Evolutionary conservation across 2,329 filamentous ascomycete species (phyloP).

Genomic region (Teratosphaeria destructans): DNA sequence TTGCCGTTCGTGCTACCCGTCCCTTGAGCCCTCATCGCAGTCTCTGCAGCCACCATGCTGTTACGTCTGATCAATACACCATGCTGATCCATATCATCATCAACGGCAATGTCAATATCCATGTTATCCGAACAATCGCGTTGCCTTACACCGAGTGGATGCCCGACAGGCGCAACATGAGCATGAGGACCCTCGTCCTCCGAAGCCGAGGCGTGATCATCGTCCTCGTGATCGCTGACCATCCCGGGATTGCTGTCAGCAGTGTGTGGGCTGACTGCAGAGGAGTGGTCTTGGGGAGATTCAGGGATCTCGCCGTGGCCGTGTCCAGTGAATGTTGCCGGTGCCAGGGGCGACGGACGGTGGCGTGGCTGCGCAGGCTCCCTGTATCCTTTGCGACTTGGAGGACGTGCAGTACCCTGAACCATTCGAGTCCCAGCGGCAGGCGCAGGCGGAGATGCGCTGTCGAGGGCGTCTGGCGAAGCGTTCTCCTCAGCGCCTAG

Average conservation of each 20-base stretch:
- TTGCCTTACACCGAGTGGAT: slow-evolving; percentile 14
- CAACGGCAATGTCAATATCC: slow-evolving; percentile 26
- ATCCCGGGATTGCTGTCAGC: slow-evolving; percentile 40
- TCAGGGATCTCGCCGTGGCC: slow-evolving; percentile 16
- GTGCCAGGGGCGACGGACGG: slow-evolving; percentile 23
- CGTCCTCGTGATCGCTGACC: slow-evolving; percentile 42
- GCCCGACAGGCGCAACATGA: slow-evolving; percentile 10
- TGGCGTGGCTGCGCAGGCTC: slow-evolving; percentile 15
- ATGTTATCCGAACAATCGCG: slow-evolving; percentile 20
- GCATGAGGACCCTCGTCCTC: slow-evolving; percentile 20
- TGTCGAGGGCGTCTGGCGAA: slow-evolving; percentile 6
- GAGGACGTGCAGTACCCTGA: slow-evolving; percentile 4
- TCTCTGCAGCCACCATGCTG: slow-evolving; percentile 19
- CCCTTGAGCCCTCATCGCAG: slow-evolving; percentile 9
- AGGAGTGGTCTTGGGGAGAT: slow-evolving; percentile 18
- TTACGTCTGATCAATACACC: slow-evolving; percentile 25
- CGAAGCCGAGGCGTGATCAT: slow-evolving; percentile 16
- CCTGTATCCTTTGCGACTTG: slow-evolving; percentile 9
- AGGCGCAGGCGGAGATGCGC: slow-evolving; percentile 12
- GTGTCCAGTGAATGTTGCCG: slow-evolving; percentile 1
- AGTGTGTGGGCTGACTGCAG: slow-evolving; percentile 36
- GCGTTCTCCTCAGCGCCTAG: slow-evolving; percentile 17
- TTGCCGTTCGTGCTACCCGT: slow-evolving; percentile 12
- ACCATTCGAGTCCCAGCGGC: slow-evolving; percentile 11
- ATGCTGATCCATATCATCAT: slow-evolving; percentile 25